Evolutionary conservation across 805 yeast genomes (phyloP).

Genomic region (Cyberlindnera euphorbiae): DNA sequence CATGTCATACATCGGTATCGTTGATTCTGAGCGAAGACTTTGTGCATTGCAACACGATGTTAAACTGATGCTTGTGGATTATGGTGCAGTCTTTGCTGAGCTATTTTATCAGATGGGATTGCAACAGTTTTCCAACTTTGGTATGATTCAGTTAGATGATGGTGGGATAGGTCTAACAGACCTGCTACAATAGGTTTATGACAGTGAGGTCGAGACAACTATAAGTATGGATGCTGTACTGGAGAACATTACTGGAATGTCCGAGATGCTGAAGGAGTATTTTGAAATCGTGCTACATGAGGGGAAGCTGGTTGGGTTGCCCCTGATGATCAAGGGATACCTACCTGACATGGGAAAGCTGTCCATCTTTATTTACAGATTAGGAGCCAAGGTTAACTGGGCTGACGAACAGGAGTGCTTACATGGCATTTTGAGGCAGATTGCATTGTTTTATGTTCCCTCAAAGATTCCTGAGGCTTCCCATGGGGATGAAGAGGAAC

Average conservation of each 20-base stretch:
- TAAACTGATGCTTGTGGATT: slow-evolving; percentile 73
- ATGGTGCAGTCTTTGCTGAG: slow-evolving; percentile 60
- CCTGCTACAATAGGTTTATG: slow-evolving; percentile 10
- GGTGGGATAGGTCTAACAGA: slow-evolving; percentile 15
- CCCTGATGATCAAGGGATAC: slow-evolving; percentile 63
- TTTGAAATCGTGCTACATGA: slow-evolving; percentile 48
- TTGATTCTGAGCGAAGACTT: slow-evolving; percentile 63
- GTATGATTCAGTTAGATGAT: slow-evolving; percentile 42
- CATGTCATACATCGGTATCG: slow-evolving; percentile 75
- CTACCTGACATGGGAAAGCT: slow-evolving; percentile 59
- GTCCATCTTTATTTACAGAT: slow-evolving; percentile 57
- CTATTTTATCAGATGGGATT: slow-evolving; percentile 79
- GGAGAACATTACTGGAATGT: slow-evolving; percentile 41
- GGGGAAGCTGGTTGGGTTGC: slow-evolving; percentile 44
- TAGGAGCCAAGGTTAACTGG: slow-evolving; percentile 61
- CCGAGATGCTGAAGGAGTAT: slow-evolving; percentile 78
- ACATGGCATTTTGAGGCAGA: slow-evolving; percentile 55
- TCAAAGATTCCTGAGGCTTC: slow-evolving; percentile 34
- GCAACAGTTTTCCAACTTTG: slow-evolving; percentile 78
- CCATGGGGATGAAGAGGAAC: slow-evolving; percentile 21
- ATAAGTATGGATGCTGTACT: slow-evolving; percentile 26
- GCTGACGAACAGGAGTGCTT: slow-evolving; percentile 65
- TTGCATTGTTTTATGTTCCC: slow-evolving; percentile 74
- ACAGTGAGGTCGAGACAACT: slow-evolving; percentile 14
- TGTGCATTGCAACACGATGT: slow-evolving; percentile 85